Evolutionary conservation across 208 protist genomes (phyloP).

Genomic region (Angomonas deanei): DNA sequence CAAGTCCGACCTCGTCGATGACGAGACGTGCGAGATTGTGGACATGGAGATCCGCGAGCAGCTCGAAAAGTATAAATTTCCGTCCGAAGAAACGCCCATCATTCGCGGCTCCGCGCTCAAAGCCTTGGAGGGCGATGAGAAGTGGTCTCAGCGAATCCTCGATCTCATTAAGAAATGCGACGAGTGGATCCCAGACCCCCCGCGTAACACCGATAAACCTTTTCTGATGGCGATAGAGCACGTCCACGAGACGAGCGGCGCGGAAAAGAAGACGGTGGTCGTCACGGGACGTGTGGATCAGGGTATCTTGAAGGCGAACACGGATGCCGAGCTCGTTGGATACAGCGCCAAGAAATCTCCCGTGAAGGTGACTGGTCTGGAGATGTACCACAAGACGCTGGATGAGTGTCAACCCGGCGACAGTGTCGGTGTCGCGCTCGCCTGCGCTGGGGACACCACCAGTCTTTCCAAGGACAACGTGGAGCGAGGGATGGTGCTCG

Average conservation of each 20-base stretch:
- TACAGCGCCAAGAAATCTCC: constrained; percentile 83
- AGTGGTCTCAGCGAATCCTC: constrained; percentile 91
- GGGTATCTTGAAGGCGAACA: constrained; percentile 91
- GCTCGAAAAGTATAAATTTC: constrained; percentile 92
- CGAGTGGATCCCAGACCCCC: constrained; percentile 91
- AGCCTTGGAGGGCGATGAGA: constrained; percentile 93
- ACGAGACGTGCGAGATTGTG: constrained; percentile 94
- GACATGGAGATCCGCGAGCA: constrained; percentile 97
- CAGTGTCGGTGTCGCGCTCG: constrained; percentile 95
- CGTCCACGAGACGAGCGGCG: constrained; percentile 87
- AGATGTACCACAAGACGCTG: constrained; percentile 97
- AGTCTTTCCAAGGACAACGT: constrained; percentile 95
- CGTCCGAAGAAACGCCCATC: constrained; percentile 88
- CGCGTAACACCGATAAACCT: constrained; percentile 94
- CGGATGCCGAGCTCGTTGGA: constrained; percentile 96
- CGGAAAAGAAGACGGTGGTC: constrained; percentile 94
- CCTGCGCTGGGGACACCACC: constrained; percentile 77
- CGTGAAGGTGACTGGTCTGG: constrained; percentile 91
- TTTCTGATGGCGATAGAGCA: constrained; percentile 98
- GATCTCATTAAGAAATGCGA: constrained; percentile 92
- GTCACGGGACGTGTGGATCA: constrained; percentile 94
- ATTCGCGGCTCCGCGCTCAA: constrained; percentile 94
- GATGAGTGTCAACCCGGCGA: constrained; percentile 96
- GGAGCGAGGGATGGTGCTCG: constrained; percentile 93
- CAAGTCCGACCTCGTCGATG: constrained; percentile 95